Percentiles rank a stretch among this genome's conserved stretches.
Conservation (phyloP, 768 basidiomycete species). For the Termitomyces sp. region DNA sequence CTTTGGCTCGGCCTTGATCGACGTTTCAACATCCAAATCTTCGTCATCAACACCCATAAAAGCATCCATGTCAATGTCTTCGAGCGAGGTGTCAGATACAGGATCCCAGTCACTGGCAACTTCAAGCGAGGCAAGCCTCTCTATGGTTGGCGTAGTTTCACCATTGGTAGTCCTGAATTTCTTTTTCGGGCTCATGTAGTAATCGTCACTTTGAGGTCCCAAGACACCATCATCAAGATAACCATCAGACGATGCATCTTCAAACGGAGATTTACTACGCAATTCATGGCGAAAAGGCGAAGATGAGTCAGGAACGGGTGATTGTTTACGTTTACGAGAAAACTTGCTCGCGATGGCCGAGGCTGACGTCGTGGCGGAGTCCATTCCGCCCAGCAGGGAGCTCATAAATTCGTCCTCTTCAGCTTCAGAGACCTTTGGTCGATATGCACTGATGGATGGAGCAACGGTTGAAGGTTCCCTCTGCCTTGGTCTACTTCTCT, state of each 20-base stretch:
- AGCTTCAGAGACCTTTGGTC: constrained; percentile 66
- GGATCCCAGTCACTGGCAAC: constrained; percentile 46
- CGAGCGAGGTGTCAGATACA: constrained; percentile 35
- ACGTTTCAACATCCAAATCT: constrained; percentile 32
- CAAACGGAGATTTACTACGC: constrained; percentile 26
- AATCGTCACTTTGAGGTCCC: constrained; percentile 53
- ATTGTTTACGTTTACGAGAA: constrained; percentile 66
- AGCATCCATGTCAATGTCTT: constrained; percentile 57
- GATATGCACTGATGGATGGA: constrained; percentile 75
- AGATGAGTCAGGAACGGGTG: constrained; percentile 37
- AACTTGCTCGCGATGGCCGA: constrained; percentile 22
- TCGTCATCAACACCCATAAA: constrained; percentile 58
- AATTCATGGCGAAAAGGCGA: constrained; percentile 31
- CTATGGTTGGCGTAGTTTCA: constrained; percentile 48
- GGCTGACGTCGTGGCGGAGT: constrained; percentile 36
- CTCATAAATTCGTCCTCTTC: constrained; percentile 92
- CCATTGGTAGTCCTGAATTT: constrained; percentile 42
- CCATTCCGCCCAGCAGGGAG: constrained; percentile 69
- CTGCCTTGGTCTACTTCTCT: constrained; percentile 40
- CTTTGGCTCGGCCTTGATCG: constrained; percentile 25
- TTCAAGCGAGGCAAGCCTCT: constrained; percentile 53
- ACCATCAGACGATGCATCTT: constrained; percentile 45
- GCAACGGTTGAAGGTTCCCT: constrained; percentile 46
- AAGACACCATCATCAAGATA: constrained; percentile 27
- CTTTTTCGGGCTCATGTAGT: constrained; percentile 66